phyloP scores from a whole-genome alignment of 176 grass and related monocot species.

The Metroxylon sagu region DNA sequence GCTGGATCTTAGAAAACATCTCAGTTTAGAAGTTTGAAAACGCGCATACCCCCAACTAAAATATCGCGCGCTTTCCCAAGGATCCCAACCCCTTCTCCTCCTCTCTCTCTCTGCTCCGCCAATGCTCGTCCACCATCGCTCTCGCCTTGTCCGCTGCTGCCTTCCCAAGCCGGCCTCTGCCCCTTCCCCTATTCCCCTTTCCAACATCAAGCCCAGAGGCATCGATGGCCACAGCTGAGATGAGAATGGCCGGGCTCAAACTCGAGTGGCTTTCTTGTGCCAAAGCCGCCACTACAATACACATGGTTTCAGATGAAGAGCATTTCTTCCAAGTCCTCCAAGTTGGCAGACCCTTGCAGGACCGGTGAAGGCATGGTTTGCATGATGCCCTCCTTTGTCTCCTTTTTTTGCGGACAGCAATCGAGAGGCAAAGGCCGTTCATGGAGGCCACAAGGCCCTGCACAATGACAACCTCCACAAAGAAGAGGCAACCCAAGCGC shows the following conservation, averaged over 20 bases:
- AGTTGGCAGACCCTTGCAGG: conserved; percentile 57
- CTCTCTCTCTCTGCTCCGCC: no score
- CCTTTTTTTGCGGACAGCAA: conserved; percentile 85
- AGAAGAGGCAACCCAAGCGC: conserved; percentile 71
- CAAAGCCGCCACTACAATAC: conserved; percentile 58
- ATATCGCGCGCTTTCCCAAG: no score
- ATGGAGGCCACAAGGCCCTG: conserved; percentile 70
- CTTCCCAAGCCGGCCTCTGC: no score
- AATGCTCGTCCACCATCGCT: no score
- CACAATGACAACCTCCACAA: conserved; percentile 63
- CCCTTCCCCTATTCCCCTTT: not conserved
- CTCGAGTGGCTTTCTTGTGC: conserved; percentile 42
- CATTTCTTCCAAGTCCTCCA: conserved; percentile 96
- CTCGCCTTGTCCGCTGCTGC: no score
- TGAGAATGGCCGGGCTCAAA: conserved; percentile 60
- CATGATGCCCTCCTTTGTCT: conserved; percentile 71
- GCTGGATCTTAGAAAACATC: no score
- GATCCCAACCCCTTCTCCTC: no score
- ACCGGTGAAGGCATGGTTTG: conserved; percentile 84
- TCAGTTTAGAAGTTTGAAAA: no score
- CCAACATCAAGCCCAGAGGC: conserved; percentile 82
- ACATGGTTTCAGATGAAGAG: conserved; percentile 76
- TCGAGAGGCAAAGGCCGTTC: conserved; percentile 81
- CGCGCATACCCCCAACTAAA: no score
- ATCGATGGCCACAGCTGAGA: conserved; percentile 57